These are phyloP conservation scores for Coemansia sp. DNA, from an alignment of 192 early-diverging fungal species.

Conservation along the genomic window DNA sequence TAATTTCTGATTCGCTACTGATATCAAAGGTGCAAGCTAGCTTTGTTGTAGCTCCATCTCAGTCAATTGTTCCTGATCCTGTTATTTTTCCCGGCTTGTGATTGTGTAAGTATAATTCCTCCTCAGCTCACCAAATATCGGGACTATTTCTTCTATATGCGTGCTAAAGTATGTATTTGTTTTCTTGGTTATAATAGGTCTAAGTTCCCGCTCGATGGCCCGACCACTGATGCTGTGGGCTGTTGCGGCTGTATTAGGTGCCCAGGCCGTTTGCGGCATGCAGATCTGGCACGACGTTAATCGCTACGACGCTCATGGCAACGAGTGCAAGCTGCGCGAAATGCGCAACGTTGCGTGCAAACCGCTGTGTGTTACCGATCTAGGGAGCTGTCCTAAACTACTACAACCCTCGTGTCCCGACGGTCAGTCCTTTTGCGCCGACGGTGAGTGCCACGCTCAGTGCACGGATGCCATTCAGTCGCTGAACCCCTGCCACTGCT, in stretches of 20 bases:
- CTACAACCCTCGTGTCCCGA: conserved; percentile 31
- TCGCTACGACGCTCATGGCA: conserved; percentile 47
- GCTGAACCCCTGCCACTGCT: conserved; percentile 52
- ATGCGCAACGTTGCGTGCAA: conserved; percentile 47
- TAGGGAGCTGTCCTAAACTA: conserved; percentile 38
- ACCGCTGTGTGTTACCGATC: conserved; percentile 50
- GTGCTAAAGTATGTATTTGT: not conserved
- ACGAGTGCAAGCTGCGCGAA: conserved; percentile 46
- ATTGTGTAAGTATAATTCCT: not conserved
- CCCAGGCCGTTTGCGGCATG: not conserved
- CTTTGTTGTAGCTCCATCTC: too few relatives aligned
- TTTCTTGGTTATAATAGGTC: not conserved
- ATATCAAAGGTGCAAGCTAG: not conserved
- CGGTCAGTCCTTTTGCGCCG: conserved; percentile 51
- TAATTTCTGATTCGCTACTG: not conserved
- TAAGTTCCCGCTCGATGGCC: not conserved
- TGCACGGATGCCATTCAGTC: conserved; percentile 35
- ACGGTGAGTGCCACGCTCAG: conserved; percentile 50
- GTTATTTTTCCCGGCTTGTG: not conserved
- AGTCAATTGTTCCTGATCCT: not conserved
- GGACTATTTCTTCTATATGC: not conserved
- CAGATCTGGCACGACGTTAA: conserved; percentile 38
- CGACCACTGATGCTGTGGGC: not conserved
- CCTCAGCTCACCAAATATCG: not conserved
- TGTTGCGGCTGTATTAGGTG: not conserved